Evolutionary conservation across 1,284 basidiomycete genomes (phyloP).

Genomic region (Naganishia sp.): DNA sequence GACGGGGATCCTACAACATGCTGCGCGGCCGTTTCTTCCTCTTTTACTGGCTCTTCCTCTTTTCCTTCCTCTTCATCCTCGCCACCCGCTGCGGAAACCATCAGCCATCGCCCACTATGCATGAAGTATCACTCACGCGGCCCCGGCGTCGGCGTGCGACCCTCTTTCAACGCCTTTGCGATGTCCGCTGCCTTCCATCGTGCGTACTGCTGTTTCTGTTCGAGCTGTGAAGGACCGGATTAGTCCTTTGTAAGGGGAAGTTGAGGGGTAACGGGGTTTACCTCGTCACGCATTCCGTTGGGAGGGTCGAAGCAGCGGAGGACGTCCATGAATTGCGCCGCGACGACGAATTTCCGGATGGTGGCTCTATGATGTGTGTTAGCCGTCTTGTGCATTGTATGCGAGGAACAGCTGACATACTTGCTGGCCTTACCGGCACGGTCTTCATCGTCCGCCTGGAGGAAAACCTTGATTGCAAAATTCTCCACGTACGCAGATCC

Average conservation of each 20-base stretch:
- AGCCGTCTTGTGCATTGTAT: neutral
- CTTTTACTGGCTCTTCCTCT: neutral
- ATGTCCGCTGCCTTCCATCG: constrained; percentile 55
- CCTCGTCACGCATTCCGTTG: constrained; percentile 52
- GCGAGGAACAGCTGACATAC: constrained; percentile 53
- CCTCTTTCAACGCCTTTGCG: constrained; percentile 52
- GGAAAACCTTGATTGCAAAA: constrained; percentile 87
- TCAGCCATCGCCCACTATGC: neutral
- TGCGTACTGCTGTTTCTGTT: constrained; percentile 54
- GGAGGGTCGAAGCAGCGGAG: constrained; percentile 47
- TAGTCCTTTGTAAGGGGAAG: neutral
- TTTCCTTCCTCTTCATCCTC: constrained; percentile 1
- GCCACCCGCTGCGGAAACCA: constrained; percentile 3
- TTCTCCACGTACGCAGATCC: constrained; percentile 89
- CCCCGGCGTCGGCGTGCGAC: constrained; percentile 47
- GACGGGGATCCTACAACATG: neutral
- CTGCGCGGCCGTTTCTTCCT: neutral
- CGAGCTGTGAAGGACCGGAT: constrained; percentile 44
- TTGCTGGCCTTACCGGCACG: constrained; percentile 71
- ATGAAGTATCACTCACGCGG: constrained; percentile 44
- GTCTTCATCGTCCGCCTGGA: constrained; percentile 87
- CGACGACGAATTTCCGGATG: constrained; percentile 52
- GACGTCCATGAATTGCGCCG: constrained; percentile 54
- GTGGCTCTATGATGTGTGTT: constrained; percentile 40
- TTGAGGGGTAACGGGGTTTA: constrained; percentile 31